Conservation (phyloP, 495 filamentous ascomycete genomes). For the Lasiosphaeria hispida region DNA sequence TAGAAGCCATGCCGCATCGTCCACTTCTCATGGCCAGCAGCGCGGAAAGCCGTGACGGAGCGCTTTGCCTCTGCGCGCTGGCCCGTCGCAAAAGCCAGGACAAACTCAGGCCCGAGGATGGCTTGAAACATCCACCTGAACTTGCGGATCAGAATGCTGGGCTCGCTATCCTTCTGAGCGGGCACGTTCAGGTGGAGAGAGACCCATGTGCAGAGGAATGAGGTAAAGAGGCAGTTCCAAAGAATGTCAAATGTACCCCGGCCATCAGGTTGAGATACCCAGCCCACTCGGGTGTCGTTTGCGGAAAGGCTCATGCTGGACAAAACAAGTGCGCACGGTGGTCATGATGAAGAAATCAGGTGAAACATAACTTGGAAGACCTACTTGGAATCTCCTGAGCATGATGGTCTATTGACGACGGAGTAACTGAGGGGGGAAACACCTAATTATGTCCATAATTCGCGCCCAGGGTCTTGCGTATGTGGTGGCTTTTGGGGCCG, state of each 20-base stretch:
- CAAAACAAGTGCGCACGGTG: too few relatives aligned
- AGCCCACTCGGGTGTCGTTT: background rate
- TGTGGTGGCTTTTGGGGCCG: too few relatives aligned
- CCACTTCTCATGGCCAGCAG: constrained; percentile 27
- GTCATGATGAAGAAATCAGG: too few relatives aligned
- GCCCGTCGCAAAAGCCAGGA: constrained; percentile 17
- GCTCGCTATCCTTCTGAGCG: constrained; percentile 16
- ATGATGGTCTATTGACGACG: too few relatives aligned
- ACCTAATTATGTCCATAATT: too few relatives aligned
- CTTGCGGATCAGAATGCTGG: constrained; percentile 17
- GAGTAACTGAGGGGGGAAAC: too few relatives aligned
- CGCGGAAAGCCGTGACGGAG: constrained; percentile 16
- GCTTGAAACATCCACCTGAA: constrained; percentile 29
- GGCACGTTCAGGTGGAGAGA: constrained; percentile 36
- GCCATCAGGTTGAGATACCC: constrained; percentile 21
- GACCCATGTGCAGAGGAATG: constrained; percentile 30
- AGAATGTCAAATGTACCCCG: constrained; percentile 37
- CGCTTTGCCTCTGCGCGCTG: constrained; percentile 9
- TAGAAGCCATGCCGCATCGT: constrained; percentile 38
- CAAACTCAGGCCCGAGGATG: constrained; percentile 33
- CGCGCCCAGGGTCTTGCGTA: too few relatives aligned
- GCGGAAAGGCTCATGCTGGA: background rate
- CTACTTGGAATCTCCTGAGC: too few relatives aligned
- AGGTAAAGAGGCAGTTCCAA: constrained; percentile 29
- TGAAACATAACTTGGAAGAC: too few relatives aligned